Evolutionary conservation across 192 early-diverging fungal species (phyloP).

Genomic region (Radiomyces spectabilis): DNA sequence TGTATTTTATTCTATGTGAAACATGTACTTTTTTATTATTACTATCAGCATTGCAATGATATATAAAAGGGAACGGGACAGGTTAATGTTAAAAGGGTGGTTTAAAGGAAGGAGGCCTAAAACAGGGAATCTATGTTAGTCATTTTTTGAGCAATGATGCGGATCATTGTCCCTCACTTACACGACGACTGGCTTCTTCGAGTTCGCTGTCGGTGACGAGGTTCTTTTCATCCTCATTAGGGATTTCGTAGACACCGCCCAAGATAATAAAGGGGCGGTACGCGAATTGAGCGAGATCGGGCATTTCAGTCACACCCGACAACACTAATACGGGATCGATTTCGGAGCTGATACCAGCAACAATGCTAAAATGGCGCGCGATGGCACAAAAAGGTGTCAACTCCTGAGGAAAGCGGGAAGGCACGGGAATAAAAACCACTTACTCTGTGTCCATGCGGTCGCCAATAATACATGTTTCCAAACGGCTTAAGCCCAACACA

Average conservation of each 20-base stretch:
- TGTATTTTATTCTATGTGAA: too few relatives aligned
- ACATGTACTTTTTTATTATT: too few relatives aligned
- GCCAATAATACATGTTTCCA: constrained; percentile 57
- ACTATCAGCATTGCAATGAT: too few relatives aligned
- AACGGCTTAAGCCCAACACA: constrained; percentile 41
- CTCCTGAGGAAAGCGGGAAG: too few relatives aligned
- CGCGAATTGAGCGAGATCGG: constrained; percentile 34
- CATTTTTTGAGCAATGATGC: background rate
- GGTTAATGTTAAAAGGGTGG: too few relatives aligned
- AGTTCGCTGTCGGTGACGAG: constrained; percentile 15
- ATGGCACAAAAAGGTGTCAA: too few relatives aligned
- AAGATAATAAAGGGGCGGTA: constrained; percentile 49
- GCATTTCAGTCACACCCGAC: constrained; percentile 41
- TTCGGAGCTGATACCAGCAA: constrained; percentile 50
- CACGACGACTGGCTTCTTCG: constrained; percentile 23
- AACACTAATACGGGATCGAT: constrained; percentile 53
- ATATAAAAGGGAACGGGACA: too few relatives aligned
- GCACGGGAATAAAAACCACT: constrained; percentile 9
- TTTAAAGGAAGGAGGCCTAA: constrained; percentile 7
- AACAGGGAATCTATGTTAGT: background rate
- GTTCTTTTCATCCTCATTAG: constrained; percentile 19
- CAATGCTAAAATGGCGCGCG: constrained; percentile 25
- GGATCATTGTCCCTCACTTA: constrained; percentile 1
- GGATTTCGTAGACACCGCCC: constrained; percentile 40
- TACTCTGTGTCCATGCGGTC: constrained; percentile 63